These are phyloP conservation scores for Cucumis cinereus DNA, from an alignment of 306 rosid genomes.

Conservation along the genomic window DNA sequence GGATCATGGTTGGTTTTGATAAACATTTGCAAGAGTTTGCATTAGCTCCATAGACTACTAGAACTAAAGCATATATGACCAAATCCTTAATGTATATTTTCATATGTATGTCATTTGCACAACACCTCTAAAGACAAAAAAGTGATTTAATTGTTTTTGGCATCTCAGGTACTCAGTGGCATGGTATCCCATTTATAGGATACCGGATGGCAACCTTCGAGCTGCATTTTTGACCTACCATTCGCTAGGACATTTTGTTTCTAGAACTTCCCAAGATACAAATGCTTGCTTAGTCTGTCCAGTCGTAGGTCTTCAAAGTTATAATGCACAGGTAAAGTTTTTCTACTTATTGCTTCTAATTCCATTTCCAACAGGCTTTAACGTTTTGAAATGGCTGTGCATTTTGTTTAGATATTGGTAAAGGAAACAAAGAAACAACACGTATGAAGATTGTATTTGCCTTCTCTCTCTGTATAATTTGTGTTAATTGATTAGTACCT, in stretches of 20 bases:
- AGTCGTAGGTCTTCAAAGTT: conserved; percentile 77
- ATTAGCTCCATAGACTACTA: neutral
- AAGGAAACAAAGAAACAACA: neutral
- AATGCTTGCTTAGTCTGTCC: conserved; percentile 49
- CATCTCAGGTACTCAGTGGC: conserved; percentile 84
- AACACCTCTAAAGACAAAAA: conserved; percentile 9
- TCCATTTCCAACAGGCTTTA: neutral
- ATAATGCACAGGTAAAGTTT: conserved; percentile 56
- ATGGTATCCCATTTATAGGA: conserved; percentile 91
- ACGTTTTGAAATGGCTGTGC: neutral
- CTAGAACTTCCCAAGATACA: conserved; percentile 22
- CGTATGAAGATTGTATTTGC: neutral
- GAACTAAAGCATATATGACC: neutral
- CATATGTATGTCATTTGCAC: neutral
- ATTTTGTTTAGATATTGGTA: neutral
- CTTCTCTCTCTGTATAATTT: neutral
- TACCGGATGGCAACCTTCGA: conserved; percentile 70
- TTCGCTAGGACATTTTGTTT: conserved; percentile 60
- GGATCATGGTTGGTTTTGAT: conserved; percentile 50
- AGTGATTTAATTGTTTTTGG: conserved; percentile 13
- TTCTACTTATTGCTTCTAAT: neutral
- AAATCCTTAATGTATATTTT: neutral
- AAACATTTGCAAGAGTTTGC: neutral
- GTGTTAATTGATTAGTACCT: neutral
- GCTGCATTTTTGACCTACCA: conserved; percentile 84